These are phyloP conservation scores for Diddensiella santjacobensis DNA, from an alignment of 805 yeast genomes.

Conservation along the genomic window DNA sequence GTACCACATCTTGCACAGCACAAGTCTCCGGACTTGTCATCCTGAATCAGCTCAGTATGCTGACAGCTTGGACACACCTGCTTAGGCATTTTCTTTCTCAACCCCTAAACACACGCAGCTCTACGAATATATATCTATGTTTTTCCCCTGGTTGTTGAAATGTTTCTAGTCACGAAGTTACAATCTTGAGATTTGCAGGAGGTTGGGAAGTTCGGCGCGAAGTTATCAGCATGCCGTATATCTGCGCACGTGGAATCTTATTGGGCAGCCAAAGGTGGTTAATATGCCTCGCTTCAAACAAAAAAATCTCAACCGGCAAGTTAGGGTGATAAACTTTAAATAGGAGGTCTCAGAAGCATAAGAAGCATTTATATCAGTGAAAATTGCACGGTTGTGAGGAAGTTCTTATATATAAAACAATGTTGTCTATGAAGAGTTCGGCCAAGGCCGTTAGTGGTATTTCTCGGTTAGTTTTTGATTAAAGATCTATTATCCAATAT, in stretches of 20 bases:
- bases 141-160: too few species aligned
- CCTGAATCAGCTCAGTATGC: constrained; percentile 6
- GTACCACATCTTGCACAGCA: constrained; percentile 82
- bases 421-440: constrained; percentile 2
- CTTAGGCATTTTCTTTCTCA: constrained; percentile 1
- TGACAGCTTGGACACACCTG: constrained; percentile 10
- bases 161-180: too few species aligned
- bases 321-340: too few species aligned
- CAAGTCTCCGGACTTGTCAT: constrained; percentile 44
- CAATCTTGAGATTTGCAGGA: too few species aligned
- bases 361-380: too few species aligned
- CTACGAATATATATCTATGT: too few species aligned
- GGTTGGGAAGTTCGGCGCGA: too few species aligned
- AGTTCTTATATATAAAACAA: background rate
- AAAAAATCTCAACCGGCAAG: too few species aligned
- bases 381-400: too few species aligned
- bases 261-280: background rate
- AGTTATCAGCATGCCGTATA: background rate
- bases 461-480: background rate
- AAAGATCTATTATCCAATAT: background rate
- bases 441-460: constrained; percentile 2
- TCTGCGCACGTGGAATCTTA: background rate
- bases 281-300: background rate
- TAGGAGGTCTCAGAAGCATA: too few species aligned
- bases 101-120: too few species aligned